Percentiles rank a stretch among this genome's conserved stretches.
These are phyloP conservation scores for Leccinum incarnatum DNA, from an alignment of 768 basidiomycete species.

Conservation along the genomic window DNA sequence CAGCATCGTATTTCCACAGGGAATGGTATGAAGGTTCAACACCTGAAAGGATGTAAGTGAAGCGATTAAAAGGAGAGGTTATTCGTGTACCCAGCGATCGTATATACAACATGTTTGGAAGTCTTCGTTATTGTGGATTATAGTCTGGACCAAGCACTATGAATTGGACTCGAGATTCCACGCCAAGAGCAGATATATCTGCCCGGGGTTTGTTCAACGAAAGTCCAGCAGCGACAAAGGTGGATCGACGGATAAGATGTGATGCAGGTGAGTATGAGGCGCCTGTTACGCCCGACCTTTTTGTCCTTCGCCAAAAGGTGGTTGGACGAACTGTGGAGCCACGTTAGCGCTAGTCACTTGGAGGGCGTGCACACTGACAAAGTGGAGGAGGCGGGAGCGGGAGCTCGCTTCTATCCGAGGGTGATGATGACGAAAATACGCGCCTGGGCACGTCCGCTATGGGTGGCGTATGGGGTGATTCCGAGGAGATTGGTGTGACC, in stretches of 20 bases:
- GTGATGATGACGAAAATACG: conserved; percentile 13
- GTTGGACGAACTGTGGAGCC: conserved; percentile 65
- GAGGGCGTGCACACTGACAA: conserved; percentile 41
- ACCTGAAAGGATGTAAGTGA: conserved; percentile 11
- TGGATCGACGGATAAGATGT: conserved; percentile 72
- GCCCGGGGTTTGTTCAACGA: conserved; percentile 56
- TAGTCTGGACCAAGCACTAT: conserved; percentile 40
- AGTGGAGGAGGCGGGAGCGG: conserved; percentile 62
- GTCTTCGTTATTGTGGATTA: conserved; percentile 17
- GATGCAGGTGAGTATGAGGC: conserved; percentile 72
- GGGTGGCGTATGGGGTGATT: not conserved
- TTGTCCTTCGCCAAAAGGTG: conserved; percentile 77
- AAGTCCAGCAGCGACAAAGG: conserved; percentile 77
- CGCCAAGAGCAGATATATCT: conserved; percentile 61
- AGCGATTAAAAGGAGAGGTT: not conserved
- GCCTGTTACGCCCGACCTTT: conserved; percentile 65
- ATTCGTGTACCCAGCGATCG: conserved; percentile 10
- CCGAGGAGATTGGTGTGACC: not conserved
- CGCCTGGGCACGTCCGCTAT: conserved; percentile 13
- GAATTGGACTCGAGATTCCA: conserved; percentile 52
- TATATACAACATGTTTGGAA: conserved; percentile 20
- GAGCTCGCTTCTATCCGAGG: conserved; percentile 37
- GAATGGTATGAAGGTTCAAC: conserved; percentile 29
- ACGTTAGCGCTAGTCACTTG: not conserved
- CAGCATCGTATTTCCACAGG: conserved; percentile 40